Conservation (phyloP, 768 basidiomycete genomes). For the Mycena indigotica region DNA sequence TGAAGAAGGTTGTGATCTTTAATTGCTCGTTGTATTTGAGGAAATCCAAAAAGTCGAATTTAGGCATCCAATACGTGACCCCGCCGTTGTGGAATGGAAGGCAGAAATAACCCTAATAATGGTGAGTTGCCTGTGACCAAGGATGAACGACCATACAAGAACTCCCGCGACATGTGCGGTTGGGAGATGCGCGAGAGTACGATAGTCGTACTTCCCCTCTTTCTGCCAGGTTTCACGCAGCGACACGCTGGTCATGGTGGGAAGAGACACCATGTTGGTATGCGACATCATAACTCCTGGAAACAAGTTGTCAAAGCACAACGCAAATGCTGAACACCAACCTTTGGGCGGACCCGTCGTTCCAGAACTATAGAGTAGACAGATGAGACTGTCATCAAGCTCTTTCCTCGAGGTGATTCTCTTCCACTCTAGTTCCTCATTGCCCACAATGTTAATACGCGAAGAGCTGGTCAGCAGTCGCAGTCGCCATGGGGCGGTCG, state of each 20-base stretch:
- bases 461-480: slow-evolving; percentile 10
- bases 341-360: slow-evolving; percentile 17
- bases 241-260: not conserved
- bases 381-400: slow-evolving; percentile 16
- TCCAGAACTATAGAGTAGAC: slow-evolving; percentile 17
- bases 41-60: slow-evolving; percentile 15
- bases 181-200: slow-evolving; percentile 14
- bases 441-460: slow-evolving; percentile 9
- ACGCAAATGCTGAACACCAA: no score
- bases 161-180: slow-evolving; percentile 14
- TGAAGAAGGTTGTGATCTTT: slow-evolving; percentile 13
- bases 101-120: slow-evolving; percentile 5
- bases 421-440: slow-evolving; percentile 13
- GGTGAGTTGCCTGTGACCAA: not conserved
- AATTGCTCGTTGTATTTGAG: slow-evolving; percentile 8
- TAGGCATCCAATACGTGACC: slow-evolving; percentile 15
- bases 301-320: not conserved
- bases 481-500: slow-evolving; percentile 5
- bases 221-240: slow-evolving; percentile 8
- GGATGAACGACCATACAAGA: not conserved
- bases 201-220: slow-evolving; percentile 7
- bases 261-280: slow-evolving; percentile 8
- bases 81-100: slow-evolving; percentile 13
- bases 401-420: slow-evolving; percentile 8
- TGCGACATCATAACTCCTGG: slow-evolving; percentile 14